Base-by-base conservation (phyloP, 1,284 basidiomycete species). In the Ceratobasidium sp. region DNA sequence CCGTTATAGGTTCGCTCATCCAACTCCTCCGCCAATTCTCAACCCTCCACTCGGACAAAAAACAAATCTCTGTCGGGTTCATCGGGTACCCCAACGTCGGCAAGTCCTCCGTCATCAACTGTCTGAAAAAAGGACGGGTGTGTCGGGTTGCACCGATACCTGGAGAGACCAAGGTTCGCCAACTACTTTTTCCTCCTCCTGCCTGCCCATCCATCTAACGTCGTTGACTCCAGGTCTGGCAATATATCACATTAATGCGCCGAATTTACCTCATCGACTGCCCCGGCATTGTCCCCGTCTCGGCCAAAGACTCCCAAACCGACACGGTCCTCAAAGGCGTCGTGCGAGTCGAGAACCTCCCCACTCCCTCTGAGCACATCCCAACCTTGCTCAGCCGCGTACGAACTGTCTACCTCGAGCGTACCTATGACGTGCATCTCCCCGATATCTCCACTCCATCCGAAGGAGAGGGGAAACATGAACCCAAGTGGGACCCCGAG, bases 181-280 rank as follows among this genome's bases (percentile, higher is more conserved):
- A 49, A 28, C 33, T 16, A 40, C 48, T 62, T 14, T 56, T 56
- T 28, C 66, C 51, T 14, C n/a, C n/a, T 23, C 7, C 25, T 33
- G 18, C 9, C 36, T 3, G 63, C 21, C 18, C 54, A 38, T 53
- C 36, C 23, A 59, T 14, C 38, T 72, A 72, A 72, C 76, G 8
- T 12, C 11, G 61, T 77, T 36, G 30, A 54, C 48, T 42, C 53
- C 36, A 91, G 90, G 95, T 99, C 76, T 99, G 97, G 97, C 96
- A 99, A 86, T 99, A 99, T 83, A 97, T 99, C 82, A 94, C 95
- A 30, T 85, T 99, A 66, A 98, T 96, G 78, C 88, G 92, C 74
- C 88, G 94, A 74, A 99, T 99, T 80, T 99, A 98, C 84, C 90
- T 99, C 76, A 98, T 99, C 83, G 97, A 99, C 83, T 99, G 96